Evolutionary conservation across 2,329 filamentous ascomycete species (phyloP), one percentile per base, ranked within the genome.

Genomic region (Sporothrix inflata): DNA sequence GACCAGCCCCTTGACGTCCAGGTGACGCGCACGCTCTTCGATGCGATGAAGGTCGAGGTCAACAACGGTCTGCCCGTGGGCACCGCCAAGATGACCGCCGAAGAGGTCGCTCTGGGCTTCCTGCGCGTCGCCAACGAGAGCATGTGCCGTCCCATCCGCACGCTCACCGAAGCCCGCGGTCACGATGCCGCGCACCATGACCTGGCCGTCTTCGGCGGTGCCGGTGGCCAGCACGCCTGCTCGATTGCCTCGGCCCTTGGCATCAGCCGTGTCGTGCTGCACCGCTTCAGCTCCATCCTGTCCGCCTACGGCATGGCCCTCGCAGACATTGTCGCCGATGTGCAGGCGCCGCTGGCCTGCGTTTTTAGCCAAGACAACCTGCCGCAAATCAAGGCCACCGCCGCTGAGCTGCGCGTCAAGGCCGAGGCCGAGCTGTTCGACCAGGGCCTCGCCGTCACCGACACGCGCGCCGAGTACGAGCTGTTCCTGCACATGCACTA

Each of bases 401-500:
- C 40, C 4, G 85, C 90, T 21, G 91, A 93, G 61, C 85, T 98
- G 47, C 95, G 92, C 82, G 85, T 88, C 27, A 93, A 91, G 78
- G 94, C 93, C 0, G 87, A 84, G 0, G 83, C 85, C 24, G 88
- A 89, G 0, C 83, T 98, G 3, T 83, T 84, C 24, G 90, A 91
- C 1, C 94, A 98, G 80, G 94, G 94, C 0, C 97, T 98, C 78
- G 84, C 86, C 7, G 47, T 38, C 1, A 88, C 91, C 51, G 82
- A 87, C 3, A 89, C 92, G 30, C 92, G 97, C n/a, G 86, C 90
- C 0, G 86, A 90, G 0, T 97, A 94, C 77, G 94, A 97, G 79
- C 92, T 97, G 78, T 98, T 97, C 77, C 87, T 98, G 70, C 97
- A 98, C 79, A 94, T 98, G 90, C 86, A 94, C 72, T 97, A 97